phyloP scores from a whole-genome alignment of 139 green algal species.

The Chlorella ohadii region DNA sequence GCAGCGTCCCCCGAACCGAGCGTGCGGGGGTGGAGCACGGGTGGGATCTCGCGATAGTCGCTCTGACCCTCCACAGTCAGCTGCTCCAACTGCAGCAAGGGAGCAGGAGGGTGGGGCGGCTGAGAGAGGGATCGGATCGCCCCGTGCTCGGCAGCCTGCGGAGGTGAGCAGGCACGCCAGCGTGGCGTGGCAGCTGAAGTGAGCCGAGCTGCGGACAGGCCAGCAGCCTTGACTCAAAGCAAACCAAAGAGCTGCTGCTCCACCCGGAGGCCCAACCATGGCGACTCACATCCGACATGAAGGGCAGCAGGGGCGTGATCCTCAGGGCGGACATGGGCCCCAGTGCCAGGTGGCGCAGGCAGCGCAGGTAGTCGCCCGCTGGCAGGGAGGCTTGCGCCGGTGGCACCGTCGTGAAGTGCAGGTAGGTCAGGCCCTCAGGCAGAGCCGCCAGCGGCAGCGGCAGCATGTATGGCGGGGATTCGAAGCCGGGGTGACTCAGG shows the following conservation, averaged over 20 bases:
- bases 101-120: not conserved
- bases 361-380: not conserved
- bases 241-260: too few relatives aligned
- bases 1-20: not conserved
- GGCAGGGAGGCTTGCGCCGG: not conserved
- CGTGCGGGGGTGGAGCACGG: not conserved
- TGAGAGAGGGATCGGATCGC: too few relatives aligned
- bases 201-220: not conserved
- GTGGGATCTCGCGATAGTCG: not conserved
- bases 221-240: too few relatives aligned
- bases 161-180: not conserved
- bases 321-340: not conserved
- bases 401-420: not conserved
- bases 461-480: not conserved
- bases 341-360: not conserved
- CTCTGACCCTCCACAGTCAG: not conserved
- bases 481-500: not conserved
- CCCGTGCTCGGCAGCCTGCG: not conserved
- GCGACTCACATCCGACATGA: not conserved
- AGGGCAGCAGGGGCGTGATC: conserved; percentile 1
- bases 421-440: not conserved
- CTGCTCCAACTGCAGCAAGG: not conserved
- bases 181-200: too few relatives aligned
- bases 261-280: too few relatives aligned
- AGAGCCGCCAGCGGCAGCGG: not conserved